Evolutionary conservation across 345 rosid species (phyloP).

Genomic region (Microthlaspi erraticum): DNA sequence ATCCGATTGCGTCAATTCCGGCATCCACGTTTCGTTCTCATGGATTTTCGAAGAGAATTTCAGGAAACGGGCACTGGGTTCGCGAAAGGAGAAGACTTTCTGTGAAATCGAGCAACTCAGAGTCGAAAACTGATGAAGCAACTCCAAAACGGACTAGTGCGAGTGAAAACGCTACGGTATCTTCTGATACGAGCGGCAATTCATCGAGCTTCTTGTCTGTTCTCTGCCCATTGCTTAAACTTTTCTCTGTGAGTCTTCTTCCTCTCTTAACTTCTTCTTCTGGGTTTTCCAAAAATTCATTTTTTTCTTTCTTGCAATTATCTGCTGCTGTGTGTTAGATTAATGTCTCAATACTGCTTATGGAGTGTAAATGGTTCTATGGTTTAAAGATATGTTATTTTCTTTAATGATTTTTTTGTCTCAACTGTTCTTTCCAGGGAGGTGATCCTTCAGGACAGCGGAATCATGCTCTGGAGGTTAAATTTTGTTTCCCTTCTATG

Average conservation of each 20-base stretch:
- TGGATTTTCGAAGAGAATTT: conserved; percentile 7
- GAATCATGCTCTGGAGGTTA: conserved; percentile 71
- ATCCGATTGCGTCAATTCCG: conserved; percentile 34
- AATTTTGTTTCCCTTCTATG: background rate
- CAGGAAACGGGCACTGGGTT: conserved; percentile 40
- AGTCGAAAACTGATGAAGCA: conserved; percentile 21
- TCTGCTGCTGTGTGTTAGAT: background rate
- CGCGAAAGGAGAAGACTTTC: conserved; percentile 32
- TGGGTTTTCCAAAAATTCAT: background rate
- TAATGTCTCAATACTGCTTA: background rate
- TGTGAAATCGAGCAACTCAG: conserved; percentile 46
- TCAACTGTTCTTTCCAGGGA: conserved; percentile 52
- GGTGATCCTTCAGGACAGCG: conserved; percentile 76
- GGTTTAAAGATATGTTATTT: background rate
- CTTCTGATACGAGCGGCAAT: conserved; percentile 20
- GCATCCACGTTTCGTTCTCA: conserved; percentile 22
- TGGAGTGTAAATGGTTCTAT: background rate
- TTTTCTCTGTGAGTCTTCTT: conserved; percentile 62
- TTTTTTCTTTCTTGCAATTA: background rate
- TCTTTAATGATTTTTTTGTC: background rate
- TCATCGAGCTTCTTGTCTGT: conserved; percentile 70
- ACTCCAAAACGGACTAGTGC: background rate
- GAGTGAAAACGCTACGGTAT: background rate
- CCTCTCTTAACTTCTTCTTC: background rate
- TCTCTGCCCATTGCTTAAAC: conserved; percentile 79